A percentile compares a stretch with the other conserved stretches of the same genome.
These are phyloP conservation scores for Kalmusia sp. DNA, from an alignment of 2,329 filamentous ascomycete genomes.

Conservation along the genomic window DNA sequence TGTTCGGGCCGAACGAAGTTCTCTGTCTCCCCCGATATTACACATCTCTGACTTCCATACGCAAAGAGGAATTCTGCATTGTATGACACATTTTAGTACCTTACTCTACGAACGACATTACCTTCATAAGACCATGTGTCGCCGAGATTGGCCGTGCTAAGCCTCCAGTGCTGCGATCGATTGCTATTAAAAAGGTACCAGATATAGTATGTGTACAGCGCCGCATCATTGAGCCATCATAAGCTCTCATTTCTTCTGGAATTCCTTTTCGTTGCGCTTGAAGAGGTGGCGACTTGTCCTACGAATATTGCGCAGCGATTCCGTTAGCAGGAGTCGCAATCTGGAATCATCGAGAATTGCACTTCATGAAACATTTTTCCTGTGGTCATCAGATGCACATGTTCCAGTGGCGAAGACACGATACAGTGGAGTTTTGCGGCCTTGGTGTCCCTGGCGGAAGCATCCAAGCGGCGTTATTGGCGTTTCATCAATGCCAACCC, in stretches of 20 bases:
- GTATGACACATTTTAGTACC: background rate
- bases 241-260: background rate
- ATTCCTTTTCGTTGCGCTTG: background rate
- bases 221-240: too few species aligned
- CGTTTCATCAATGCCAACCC: slow-evolving; percentile 20
- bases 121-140: background rate
- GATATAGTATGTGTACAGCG: slow-evolving; percentile 22
- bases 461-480: background rate
- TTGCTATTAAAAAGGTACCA: slow-evolving; percentile 17
- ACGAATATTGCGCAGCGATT: background rate
- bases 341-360: background rate
- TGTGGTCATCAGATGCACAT: too few species aligned
- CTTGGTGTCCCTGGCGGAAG: slow-evolving; percentile 3
- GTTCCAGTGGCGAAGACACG: background rate
- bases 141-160: slow-evolving; percentile 29
- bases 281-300: too few species aligned
- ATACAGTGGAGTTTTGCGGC: background rate
- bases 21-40: too few species aligned
- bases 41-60: too few species aligned
- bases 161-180: slow-evolving; percentile 37
- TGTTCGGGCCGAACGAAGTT: slow-evolving; percentile 1
- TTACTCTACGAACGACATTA: background rate
- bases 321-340: background rate
- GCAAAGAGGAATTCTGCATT: background rate
- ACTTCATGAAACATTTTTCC: too few species aligned